Percentiles rank a stretch among this genome's conserved stretches.
These are phyloP conservation scores for Mycena latifolia DNA, from an alignment of 768 basidiomycete genomes.

Conservation along the genomic window DNA sequence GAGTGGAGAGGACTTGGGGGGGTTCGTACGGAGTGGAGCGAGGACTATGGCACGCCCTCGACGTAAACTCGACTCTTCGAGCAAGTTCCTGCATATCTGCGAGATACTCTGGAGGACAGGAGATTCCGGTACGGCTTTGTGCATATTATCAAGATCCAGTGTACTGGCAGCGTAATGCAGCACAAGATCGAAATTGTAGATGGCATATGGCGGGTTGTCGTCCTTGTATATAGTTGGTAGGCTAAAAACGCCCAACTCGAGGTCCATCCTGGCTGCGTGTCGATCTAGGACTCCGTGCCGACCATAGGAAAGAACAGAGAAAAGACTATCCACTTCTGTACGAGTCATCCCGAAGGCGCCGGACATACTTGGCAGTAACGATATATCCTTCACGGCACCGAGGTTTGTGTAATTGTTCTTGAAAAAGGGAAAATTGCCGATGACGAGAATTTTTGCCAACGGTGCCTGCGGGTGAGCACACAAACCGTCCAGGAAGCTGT, in stretches of 20 bases:
- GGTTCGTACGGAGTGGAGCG: background rate
- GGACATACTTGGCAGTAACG: background rate
- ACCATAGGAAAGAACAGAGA: background rate
- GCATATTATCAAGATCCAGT: background rate
- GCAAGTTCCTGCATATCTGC: background rate
- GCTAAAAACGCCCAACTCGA: background rate
- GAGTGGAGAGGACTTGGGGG: background rate
- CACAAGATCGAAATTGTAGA: slow-evolving; percentile 2
- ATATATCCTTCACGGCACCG: slow-evolving; percentile 7
- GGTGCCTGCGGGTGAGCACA: too few species aligned
- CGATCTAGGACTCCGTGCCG: background rate
- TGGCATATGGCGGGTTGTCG: background rate
- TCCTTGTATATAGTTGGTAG: background rate
- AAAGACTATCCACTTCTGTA: background rate
- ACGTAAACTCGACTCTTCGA: slow-evolving; percentile 9
- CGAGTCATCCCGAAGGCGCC: slow-evolving; percentile 2
- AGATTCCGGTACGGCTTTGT: background rate
- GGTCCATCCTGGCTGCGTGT: too few species aligned
- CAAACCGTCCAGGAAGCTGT: too few species aligned
- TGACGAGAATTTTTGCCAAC: slow-evolving; percentile 1
- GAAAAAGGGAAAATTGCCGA: slow-evolving; percentile 7
- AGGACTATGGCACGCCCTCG: background rate
- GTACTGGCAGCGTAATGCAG: slow-evolving; percentile 1
- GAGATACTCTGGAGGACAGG: background rate
- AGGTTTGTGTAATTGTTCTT: too few species aligned